phyloP scores from a whole-genome alignment of 768 basidiomycete genomes.

The Boletus pseudo-olivaceus region DNA sequence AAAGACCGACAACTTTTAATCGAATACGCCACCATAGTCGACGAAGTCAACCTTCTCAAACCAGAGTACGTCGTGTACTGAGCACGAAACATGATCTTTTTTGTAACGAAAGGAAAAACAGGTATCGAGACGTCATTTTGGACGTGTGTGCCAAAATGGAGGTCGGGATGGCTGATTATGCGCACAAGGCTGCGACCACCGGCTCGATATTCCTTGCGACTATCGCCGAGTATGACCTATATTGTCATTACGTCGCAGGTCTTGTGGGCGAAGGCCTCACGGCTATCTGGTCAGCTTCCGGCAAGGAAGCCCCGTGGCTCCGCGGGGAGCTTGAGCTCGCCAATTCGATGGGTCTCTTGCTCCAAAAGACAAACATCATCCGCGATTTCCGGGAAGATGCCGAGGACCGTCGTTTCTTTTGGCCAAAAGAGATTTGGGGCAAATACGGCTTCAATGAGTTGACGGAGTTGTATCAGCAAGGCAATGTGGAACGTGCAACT shows the following conservation, averaged over 20 bases:
- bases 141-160: slow-evolving; percentile 88
- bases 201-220: slow-evolving; percentile 69
- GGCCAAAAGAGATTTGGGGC: slow-evolving; percentile 93
- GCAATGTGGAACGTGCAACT: slow-evolving; percentile 59
- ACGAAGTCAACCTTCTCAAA: slow-evolving; percentile 70
- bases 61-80: slow-evolving; percentile 44
- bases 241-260: slow-evolving; percentile 98
- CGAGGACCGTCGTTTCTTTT: slow-evolving; percentile 83
- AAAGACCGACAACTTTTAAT: slow-evolving; percentile 84
- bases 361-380: slow-evolving; percentile 98
- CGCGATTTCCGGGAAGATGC: slow-evolving; percentile 93
- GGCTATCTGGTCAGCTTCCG: slow-evolving; percentile 80
- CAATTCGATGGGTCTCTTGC: slow-evolving; percentile 91
- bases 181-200: slow-evolving; percentile 73
- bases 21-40: slow-evolving; percentile 77
- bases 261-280: slow-evolving; percentile 96
- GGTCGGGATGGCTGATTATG: slow-evolving; percentile 93
- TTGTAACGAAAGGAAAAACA: slow-evolving; percentile 25
- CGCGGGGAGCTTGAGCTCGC: slow-evolving; percentile 80
- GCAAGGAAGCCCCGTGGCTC: slow-evolving; percentile 74
- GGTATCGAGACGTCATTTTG: slow-evolving; percentile 76
- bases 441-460: slow-evolving; percentile 71
- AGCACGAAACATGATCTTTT: background rate
- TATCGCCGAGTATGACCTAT: slow-evolving; percentile 88
- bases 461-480: slow-evolving; percentile 60